Conservation (phyloP, 371 early-diverging fungal genomes). For the Mucor circinelloides region DNA sequence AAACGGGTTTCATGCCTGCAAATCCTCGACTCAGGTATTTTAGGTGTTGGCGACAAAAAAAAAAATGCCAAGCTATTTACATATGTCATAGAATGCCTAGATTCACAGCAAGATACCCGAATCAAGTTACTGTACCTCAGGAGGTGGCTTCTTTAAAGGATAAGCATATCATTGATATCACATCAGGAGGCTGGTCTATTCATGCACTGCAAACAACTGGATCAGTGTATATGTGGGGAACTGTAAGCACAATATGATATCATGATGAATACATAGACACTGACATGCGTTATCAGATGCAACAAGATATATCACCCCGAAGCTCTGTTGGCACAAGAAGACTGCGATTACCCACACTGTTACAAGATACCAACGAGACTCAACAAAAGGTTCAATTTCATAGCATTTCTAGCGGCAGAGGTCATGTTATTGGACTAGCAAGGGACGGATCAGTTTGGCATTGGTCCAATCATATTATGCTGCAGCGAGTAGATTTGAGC, state of each 20-base stretch:
- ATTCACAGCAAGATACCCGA: not conserved
- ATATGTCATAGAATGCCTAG: not conserved
- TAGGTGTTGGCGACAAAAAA: not conserved
- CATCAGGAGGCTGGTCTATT: slow-evolving; percentile 53
- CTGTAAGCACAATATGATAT: slow-evolving; percentile 24
- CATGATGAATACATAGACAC: not conserved
- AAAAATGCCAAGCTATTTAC: slow-evolving; percentile 2
- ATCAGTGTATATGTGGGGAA: slow-evolving; percentile 51
- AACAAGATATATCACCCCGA: slow-evolving; percentile 9
- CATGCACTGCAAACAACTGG: slow-evolving; percentile 48
- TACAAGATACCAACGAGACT: not conserved
- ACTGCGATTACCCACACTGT: not conserved
- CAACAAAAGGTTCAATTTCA: slow-evolving; percentile 5
- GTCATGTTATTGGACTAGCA: slow-evolving; percentile 44
- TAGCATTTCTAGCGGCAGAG: slow-evolving; percentile 35
- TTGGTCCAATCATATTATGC: slow-evolving; percentile 33
- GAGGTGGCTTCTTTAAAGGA: slow-evolving; percentile 28
- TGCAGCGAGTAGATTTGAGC: slow-evolving; percentile 21
- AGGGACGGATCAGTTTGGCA: slow-evolving; percentile 39
- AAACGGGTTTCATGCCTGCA: not conserved
- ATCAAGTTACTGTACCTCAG: slow-evolving; percentile 23
- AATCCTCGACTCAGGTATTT: not conserved
- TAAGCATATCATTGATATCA: slow-evolving; percentile 44
- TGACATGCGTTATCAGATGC: slow-evolving; percentile 6
- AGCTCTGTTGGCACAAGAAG: slow-evolving; percentile 9